These are phyloP conservation scores for Polyrhizophydium stewartii DNA, from an alignment of 371 early-diverging fungal species.

Conservation along the genomic window DNA sequence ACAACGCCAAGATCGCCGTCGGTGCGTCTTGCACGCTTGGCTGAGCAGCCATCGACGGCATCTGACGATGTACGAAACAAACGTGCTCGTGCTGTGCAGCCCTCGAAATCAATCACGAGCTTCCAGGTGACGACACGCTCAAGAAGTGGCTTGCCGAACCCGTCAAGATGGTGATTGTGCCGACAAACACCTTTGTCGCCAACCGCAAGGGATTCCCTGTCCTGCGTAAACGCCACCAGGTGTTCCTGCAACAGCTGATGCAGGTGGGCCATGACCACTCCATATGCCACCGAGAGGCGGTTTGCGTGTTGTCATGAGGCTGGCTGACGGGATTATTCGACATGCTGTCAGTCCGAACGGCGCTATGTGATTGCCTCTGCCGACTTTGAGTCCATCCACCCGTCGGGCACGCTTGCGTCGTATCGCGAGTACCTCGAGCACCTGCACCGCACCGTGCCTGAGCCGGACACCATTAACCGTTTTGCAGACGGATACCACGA, in stretches of 20 bases:
- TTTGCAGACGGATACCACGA: conserved; percentile 83
- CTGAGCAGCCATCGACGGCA: too few relatives aligned
- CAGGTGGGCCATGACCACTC: too few relatives aligned
- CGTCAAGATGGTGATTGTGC: conserved; percentile 66
- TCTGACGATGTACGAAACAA: neutral
- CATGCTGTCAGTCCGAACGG: conserved; percentile 36
- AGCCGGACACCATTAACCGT: conserved; percentile 56
- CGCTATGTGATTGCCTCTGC: conserved; percentile 51
- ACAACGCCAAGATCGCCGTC: conserved; percentile 49
- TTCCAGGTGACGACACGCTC: conserved; percentile 50
- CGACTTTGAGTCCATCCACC: conserved; percentile 22
- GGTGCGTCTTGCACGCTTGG: conserved; percentile 23
- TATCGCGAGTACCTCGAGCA: conserved; percentile 65
- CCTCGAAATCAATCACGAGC: conserved; percentile 57
- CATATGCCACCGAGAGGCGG: too few relatives aligned
- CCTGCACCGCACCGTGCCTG: conserved; percentile 60
- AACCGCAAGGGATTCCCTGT: conserved; percentile 87
- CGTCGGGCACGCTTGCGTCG: conserved; percentile 39
- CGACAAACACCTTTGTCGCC: conserved; percentile 62
- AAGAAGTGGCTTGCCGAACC: conserved; percentile 89
- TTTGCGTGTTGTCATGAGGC: neutral
- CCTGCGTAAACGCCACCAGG: conserved; percentile 71
- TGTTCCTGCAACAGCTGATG: conserved; percentile 58
- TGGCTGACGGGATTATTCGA: too few relatives aligned
- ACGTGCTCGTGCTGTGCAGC: conserved; percentile 22